phyloP scores from a whole-genome alignment of 306 rosid genomes.

The Crotalaria pallida region DNA sequence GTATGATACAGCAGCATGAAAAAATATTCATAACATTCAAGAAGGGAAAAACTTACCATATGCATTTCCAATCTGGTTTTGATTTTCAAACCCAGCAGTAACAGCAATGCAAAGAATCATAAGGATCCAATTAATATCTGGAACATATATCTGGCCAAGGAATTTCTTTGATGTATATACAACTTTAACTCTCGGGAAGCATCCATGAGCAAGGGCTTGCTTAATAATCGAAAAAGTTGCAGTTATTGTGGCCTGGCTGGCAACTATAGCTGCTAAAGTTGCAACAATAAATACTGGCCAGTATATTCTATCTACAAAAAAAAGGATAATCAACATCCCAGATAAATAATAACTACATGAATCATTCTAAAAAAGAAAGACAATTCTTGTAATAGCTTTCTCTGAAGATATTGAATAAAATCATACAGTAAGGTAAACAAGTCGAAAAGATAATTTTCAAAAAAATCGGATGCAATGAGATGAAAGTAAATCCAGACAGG shows the following conservation, averaged over 20 bases:
- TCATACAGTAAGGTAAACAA: background rate
- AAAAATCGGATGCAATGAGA: background rate
- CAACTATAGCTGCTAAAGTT: constrained; percentile 90
- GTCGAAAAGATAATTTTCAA: background rate
- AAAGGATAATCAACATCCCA: constrained; percentile 27
- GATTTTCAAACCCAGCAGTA: constrained; percentile 88
- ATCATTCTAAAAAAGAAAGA: background rate
- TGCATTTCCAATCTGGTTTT: constrained; percentile 94
- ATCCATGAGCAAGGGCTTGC: constrained; percentile 95
- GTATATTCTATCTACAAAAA: constrained; percentile 53
- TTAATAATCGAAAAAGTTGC: constrained; percentile 87
- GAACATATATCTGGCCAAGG: constrained; percentile 79
- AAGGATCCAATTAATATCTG: constrained; percentile 91
- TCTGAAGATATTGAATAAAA: background rate
- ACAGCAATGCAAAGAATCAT: constrained; percentile 92
- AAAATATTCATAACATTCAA: background rate
- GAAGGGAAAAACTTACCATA: constrained; percentile 48
- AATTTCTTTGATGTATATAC: constrained; percentile 77
- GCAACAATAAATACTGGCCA: constrained; percentile 94
- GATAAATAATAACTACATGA: background rate
- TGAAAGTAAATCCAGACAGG: background rate
- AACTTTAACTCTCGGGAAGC: constrained; percentile 95
- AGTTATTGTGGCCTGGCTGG: constrained; percentile 91
- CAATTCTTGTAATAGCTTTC: background rate
- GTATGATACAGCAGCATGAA: background rate